A percentile compares a stretch with the other conserved stretches of the same genome.
Evolutionary conservation across 208 protist species (phyloP).

Genomic region (Crithidia brevicula): DNA sequence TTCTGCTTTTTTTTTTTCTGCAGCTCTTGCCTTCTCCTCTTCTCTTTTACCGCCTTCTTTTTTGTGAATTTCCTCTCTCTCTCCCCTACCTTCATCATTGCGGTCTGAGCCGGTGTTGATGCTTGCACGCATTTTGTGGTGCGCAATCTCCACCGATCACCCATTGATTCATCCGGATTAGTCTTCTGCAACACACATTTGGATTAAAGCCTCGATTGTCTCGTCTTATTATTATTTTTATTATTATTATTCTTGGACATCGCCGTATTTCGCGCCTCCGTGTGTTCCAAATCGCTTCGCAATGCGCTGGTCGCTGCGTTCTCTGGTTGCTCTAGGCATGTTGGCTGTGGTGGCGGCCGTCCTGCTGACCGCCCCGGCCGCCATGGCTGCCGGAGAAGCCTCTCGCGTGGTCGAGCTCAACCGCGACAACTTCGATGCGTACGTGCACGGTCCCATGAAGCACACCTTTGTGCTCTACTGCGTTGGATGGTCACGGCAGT

Average conservation of each 20-base stretch:
- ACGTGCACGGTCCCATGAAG: slow-evolving; percentile 51
- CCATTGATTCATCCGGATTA: too few relatives aligned
- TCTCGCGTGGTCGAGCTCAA: slow-evolving; percentile 70
- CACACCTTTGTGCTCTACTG: slow-evolving; percentile 84
- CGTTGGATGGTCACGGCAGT: slow-evolving; percentile 62
- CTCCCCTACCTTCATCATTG: not conserved
- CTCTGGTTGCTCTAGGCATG: not conserved
- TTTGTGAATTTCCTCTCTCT: not conserved
- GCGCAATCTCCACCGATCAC: too few relatives aligned
- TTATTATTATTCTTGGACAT: too few relatives aligned
- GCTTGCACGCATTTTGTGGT: too few relatives aligned
- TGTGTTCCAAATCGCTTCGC: too few relatives aligned
- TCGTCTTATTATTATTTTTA: too few relatives aligned
- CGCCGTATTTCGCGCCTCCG: too few relatives aligned
- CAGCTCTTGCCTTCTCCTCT: not conserved
- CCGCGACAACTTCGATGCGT: slow-evolving; percentile 60
- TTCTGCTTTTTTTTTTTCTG: too few relatives aligned
- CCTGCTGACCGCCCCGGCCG: not conserved
- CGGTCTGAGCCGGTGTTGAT: too few relatives aligned
- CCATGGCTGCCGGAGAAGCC: not conserved
- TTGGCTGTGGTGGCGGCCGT: slow-evolving; percentile 3
- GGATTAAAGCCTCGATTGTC: too few relatives aligned
- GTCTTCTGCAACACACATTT: too few relatives aligned
- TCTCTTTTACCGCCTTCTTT: not conserved
- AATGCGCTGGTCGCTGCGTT: too few relatives aligned